These are phyloP conservation scores for Pythium brachiatum DNA, from an alignment of 352 stramenopile genomes.

Conservation along the genomic window DNA sequence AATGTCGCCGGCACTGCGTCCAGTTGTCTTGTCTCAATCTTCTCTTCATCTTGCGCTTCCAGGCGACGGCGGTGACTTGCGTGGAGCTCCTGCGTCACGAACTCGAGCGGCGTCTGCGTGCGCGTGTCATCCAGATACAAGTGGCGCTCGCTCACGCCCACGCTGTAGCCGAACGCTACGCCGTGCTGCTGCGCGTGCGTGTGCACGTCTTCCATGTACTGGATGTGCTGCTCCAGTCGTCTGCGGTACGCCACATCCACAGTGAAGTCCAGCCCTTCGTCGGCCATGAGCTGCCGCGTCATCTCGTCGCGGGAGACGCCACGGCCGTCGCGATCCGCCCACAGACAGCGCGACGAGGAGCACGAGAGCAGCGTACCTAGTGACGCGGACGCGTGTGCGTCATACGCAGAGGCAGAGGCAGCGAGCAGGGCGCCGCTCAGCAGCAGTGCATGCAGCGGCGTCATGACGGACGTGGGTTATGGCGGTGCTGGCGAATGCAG, in stretches of 20 bases:
- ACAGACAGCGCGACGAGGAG: slow-evolving; percentile 45
- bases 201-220: slow-evolving; percentile 65
- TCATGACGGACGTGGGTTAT: too few relatives aligned
- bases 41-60: too few relatives aligned
- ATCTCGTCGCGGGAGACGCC: slow-evolving; percentile 35
- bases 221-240: slow-evolving; percentile 51
- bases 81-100: slow-evolving; percentile 51
- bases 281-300: slow-evolving; percentile 48
- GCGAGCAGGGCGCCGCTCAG: too few relatives aligned
- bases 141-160: slow-evolving; percentile 61
- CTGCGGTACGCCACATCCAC: slow-evolving; percentile 32
- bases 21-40: slow-evolving; percentile 9
- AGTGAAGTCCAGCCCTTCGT: slow-evolving; percentile 30
- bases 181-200: slow-evolving; percentile 31
- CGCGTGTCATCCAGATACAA: slow-evolving; percentile 46
- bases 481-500: too few relatives aligned
- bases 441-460: too few relatives aligned
- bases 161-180: slow-evolving; percentile 48
- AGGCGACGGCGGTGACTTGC: slow-evolving; percentile 34
- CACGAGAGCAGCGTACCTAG: too few relatives aligned
- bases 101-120: slow-evolving; percentile 32
- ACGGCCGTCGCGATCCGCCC: slow-evolving; percentile 36
- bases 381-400: too few relatives aligned
- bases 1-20: slow-evolving; percentile 32
- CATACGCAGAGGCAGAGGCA: too few relatives aligned